A percentile compares a stretch with the other conserved stretches of the same genome.
Evolutionary conservation across 2,329 filamentous ascomycete species (phyloP).

Genomic region (Dactylella cylindrospora): DNA sequence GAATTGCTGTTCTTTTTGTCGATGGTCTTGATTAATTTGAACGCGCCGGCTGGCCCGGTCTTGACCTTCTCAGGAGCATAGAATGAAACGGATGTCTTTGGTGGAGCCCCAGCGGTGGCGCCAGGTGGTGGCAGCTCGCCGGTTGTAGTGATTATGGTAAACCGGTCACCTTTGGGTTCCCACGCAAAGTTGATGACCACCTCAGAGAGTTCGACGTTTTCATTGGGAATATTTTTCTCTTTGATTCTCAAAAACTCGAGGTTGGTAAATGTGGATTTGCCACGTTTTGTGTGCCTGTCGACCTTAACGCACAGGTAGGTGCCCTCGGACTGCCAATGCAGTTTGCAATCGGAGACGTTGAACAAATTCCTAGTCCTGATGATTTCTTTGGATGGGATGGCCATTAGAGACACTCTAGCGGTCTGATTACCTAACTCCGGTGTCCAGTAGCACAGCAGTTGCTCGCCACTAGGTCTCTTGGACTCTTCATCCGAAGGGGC

Average conservation of each 20-base stretch:
- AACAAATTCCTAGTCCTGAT: conserved; percentile 94
- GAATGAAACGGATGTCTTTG: conserved; percentile 93
- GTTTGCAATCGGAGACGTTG: conserved; percentile 94
- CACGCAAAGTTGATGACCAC: conserved; percentile 99
- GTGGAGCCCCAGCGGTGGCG: conserved; percentile 71
- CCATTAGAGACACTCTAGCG: conserved; percentile 95
- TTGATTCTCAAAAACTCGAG: conserved; percentile 96
- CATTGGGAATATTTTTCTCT: conserved; percentile 97
- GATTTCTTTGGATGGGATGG: conserved; percentile 88
- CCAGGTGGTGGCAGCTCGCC: conserved; percentile 65
- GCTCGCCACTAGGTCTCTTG: conserved; percentile 76
- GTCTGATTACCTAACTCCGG: conserved; percentile 97
- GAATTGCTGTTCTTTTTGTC: conserved; percentile 99
- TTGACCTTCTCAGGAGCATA: conserved; percentile 96
- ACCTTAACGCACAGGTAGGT: conserved; percentile 98
- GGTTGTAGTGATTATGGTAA: conserved; percentile 92
- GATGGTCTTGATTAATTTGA: conserved; percentile 89
- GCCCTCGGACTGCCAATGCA: conserved; percentile 97
- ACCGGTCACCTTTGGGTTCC: conserved; percentile 97
- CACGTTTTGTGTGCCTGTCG: conserved; percentile 93
- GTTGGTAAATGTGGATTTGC: conserved; percentile 90
- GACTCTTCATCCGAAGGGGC: conserved; percentile 77
- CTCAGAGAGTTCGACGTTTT: conserved; percentile 98
- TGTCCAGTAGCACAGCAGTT: conserved; percentile 98
- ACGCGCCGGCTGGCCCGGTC: conserved; percentile 77